Conservation (phyloP, 176 grass and related monocot species). For the Chrysopogon serrulatus region DNA sequence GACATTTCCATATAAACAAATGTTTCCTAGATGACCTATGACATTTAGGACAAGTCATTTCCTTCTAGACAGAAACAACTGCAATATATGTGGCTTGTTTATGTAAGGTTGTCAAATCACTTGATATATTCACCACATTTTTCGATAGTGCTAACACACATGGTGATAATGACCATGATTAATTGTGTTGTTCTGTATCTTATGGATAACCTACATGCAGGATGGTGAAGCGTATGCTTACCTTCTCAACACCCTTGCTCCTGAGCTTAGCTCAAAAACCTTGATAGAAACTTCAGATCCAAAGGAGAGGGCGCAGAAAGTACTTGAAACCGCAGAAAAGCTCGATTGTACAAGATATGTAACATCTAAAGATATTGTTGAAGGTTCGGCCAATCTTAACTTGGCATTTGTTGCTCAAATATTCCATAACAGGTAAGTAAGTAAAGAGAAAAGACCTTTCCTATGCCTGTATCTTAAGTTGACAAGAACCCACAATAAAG, state of each 20-base stretch:
- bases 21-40: not conserved
- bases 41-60: not conserved
- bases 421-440: constrained; percentile 84
- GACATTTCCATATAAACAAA: not conserved
- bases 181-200: constrained; percentile 5
- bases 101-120: not conserved
- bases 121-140: not conserved
- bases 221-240: constrained; percentile 98
- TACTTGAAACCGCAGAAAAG: constrained; percentile 92
- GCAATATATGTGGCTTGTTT: not conserved
- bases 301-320: constrained; percentile 86
- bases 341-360: constrained; percentile 91
- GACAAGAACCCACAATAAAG: not conserved
- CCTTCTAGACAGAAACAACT: not conserved
- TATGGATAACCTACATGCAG: constrained; percentile 40
- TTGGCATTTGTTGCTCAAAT: constrained; percentile 99
- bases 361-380: constrained; percentile 84
- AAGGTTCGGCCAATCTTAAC: constrained; percentile 97
- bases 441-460: not conserved
- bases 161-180: not conserved
- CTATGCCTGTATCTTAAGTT: not conserved
- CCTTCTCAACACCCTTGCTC: constrained; percentile 89
- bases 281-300: constrained; percentile 78
- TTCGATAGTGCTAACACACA: not conserved
- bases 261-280: constrained; percentile 55